phyloP scores from a whole-genome alignment of 306 rosid genomes.

The Cucurbita pepo region DNA sequence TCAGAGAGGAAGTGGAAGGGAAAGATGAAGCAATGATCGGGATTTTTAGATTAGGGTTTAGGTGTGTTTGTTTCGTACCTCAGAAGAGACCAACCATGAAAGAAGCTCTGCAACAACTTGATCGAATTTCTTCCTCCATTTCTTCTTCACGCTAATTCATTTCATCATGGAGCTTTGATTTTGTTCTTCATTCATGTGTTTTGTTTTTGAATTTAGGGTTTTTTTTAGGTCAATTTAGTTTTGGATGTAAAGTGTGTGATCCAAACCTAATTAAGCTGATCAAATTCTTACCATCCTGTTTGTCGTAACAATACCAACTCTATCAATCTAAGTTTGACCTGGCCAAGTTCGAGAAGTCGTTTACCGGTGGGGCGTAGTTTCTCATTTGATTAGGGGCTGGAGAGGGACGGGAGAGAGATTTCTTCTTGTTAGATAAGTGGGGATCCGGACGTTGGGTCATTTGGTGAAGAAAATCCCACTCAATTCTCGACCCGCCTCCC shows the following conservation, averaged over 20 bases:
- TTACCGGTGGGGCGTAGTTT: too few species aligned
- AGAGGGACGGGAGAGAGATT: too few species aligned
- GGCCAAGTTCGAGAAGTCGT: too few species aligned
- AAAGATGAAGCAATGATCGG: slow-evolving; percentile 35
- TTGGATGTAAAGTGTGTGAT: neutral
- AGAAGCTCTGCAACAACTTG: slow-evolving; percentile 59
- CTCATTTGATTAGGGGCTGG: too few species aligned
- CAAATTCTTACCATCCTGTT: too few species aligned
- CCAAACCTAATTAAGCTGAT: too few species aligned
- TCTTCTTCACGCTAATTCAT: neutral
- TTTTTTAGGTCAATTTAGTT: neutral
- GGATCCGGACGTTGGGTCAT: too few species aligned
- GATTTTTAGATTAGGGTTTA: slow-evolving; percentile 55
- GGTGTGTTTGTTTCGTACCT: slow-evolving; percentile 44
- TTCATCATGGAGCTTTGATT: neutral
- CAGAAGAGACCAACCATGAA: slow-evolving; percentile 82
- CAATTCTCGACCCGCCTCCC: too few species aligned
- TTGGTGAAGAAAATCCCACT: too few species aligned
- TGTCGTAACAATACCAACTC: too few species aligned
- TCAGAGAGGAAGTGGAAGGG: slow-evolving; percentile 42
- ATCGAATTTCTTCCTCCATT: slow-evolving; percentile 13
- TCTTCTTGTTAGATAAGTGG: too few species aligned
- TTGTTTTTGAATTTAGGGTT: neutral
- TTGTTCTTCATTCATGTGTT: neutral
- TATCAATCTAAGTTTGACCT: too few species aligned